Evolutionary conservation across 805 yeast species (phyloP), one percentile per base, ranked within the genome.

Genomic region (Ogataea polymorpha): DNA sequence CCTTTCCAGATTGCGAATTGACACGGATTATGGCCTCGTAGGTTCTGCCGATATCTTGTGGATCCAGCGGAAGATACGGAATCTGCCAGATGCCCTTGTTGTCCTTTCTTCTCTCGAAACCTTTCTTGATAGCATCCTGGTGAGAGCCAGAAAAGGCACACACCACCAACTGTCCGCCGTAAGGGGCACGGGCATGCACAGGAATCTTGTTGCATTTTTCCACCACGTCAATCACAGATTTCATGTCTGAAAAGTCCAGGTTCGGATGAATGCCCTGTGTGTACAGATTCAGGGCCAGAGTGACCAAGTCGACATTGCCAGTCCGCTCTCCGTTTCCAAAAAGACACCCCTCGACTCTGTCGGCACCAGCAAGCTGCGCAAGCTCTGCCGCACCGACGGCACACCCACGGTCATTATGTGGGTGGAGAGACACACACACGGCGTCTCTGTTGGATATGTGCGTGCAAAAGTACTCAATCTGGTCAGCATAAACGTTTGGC

Each of bases 1-100:
- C 95, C 66, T 86, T 86, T 47, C 95, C 95, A 18, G 86, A 77
- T 66, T 86, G 95, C 10, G 93, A 85, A 65, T 86, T 86, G 61
- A 86, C 93, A 58, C 95, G 78, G 53, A 86, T 86, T 41, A 86
- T 85, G n/a, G 95, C 93, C 65, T 86, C 95, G 66, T 86, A 86
- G n/a, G 83, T 83, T 62, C 93, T 77, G 37, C 95, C 95, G 54
- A 86, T 81, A 61, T 86, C 95, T 51, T 76, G 71, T 33, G 95
- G 95, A 59, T 86, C 95, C 56, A 86, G 71, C 21, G 95, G 95
- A 51, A 86, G 72, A 65, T 86, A 86, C 14, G 95, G 95, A 44
- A 86, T 70, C 53, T 75, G 70, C 95, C 95, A 86, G 38, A 64
- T 56, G 14, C 26, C 42, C 39, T 68, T 66, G 11, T 62, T 61